phyloP scores from a whole-genome alignment of 2,329 filamentous ascomycete species.

The Rhexocercosporidium sp. region DNA sequence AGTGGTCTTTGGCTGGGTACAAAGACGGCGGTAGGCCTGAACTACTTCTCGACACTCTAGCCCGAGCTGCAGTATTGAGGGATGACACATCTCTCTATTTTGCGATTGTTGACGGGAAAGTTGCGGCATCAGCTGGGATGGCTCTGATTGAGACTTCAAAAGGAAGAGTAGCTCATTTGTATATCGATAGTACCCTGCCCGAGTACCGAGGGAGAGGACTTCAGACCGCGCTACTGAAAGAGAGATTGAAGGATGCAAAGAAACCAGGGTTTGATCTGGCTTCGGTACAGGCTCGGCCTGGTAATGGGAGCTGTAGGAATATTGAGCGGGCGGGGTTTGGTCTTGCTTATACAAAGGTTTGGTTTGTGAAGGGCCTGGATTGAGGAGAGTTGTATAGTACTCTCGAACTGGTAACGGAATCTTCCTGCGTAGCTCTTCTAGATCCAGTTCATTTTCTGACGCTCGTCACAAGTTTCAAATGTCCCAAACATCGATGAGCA shows the following conservation, averaged over 20 bases:
- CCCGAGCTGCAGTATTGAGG: not conserved
- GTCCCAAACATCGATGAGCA: no score
- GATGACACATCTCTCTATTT: conserved; percentile 13
- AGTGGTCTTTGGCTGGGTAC: not conserved
- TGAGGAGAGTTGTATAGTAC: not conserved
- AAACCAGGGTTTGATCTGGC: conserved; percentile 16
- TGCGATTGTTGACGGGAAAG: conserved; percentile 15
- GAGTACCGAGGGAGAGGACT: conserved; percentile 13
- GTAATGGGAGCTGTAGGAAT: conserved; percentile 16
- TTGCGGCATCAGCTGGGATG: conserved; percentile 11
- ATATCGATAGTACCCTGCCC: conserved; percentile 17
- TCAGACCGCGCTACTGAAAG: conserved; percentile 7
- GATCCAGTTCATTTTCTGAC: no score
- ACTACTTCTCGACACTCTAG: conserved; percentile 10
- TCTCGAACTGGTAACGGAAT: no score
- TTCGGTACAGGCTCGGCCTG: conserved; percentile 2
- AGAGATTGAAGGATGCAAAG: conserved; percentile 15
- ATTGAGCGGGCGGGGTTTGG: conserved; percentile 17
- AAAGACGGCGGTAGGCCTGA: conserved; percentile 1
- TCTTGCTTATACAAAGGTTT: conserved; percentile 16
- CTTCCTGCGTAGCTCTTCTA: no score
- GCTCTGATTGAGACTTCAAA: conserved; percentile 11
- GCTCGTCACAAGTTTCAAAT: no score
- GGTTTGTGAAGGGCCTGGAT: not conserved
- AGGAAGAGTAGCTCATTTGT: conserved; percentile 15